Evolutionary conservation across 345 rosid species (phyloP), one percentile per base, ranked within the genome.

Genomic region (Eutrema heterophyllum): DNA sequence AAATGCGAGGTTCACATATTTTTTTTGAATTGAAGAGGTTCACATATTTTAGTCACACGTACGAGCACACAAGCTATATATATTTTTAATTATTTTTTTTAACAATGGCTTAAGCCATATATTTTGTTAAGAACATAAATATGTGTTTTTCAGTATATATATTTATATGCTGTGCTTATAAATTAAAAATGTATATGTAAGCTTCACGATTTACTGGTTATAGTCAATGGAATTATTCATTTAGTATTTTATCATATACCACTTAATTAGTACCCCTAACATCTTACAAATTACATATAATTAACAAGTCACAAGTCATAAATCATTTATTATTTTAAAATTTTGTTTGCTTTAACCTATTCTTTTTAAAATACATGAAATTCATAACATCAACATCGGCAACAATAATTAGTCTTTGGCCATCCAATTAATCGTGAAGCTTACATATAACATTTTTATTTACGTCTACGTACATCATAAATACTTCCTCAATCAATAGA

Each of bases 11-110:
- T 21, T 21, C 24, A 21, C 44, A 30, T 71, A 40, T 39, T 39
- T 61, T 51, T n/a, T n/a, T n/a, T n/a, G n/a, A n/a, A n/a, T n/a
- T 51, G 12, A 27, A 39, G 12, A 45, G 35, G 24, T 18, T 40
- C 43, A 18, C 44, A 30, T 71, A 40, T 39, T 39, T 61, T 51
- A 51, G 53, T 50, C 43, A 39, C 52, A 30, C 53, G 33, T 61
- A 30, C 75, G 61, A 61, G 68, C 75, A 61, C 44, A 51, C 44
- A 61, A 71, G 12, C 24, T 30, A 60, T 49, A 16, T 60, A 62
- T 48, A 21, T 21, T 1, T 21, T 1, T 21, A 1, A n/a, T n/a
- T n/a, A n/a, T n/a, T n/a, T n/a, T 21, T 1, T 21, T 21, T 1
- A 21, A 21, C 24, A 21, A 21, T 21, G 24, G 2, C 24, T 21